Evolutionary conservation across 495 filamentous ascomycete species (phyloP), one percentile per base, ranked within the genome.

Genomic region (Oidiodendron maius): DNA sequence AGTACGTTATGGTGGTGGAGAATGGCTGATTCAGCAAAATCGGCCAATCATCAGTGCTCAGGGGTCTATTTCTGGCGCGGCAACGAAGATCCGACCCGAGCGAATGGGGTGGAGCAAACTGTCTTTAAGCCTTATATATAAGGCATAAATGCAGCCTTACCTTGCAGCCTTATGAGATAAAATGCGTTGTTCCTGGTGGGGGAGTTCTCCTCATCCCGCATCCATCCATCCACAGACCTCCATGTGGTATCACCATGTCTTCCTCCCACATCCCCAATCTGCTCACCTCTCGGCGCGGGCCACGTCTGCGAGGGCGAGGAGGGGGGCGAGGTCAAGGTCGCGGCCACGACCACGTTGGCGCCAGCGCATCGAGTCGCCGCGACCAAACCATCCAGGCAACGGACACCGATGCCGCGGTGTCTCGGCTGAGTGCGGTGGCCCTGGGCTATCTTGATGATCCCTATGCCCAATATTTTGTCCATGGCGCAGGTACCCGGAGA

Each of bases 381-480:
- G 66, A 52, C 41, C 70, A 74, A 41, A 67, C 71, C 21, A 63
- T 97, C 40, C 91, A 95, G 65, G 77, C 82, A 44, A 98, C 93
- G 13, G 93, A 98, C 66, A 80, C 83, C 56, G 93, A 98, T 71
- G 93, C 93, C 39, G 86, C 87, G 52, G 78, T 87, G 21, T 95
- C 88, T 22, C 79, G 94, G 9, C 66, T 94, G 64, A 96, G 90
- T 59, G 91, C 91, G 11, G 89, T 96, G 11, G 72, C 82, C 44
- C 64, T 89, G n/a, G 90, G 89, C 42, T 96, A 96, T 64, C 72
- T 97, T 0, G 64, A 85, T 16, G 93, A 98, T 61, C 76, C 78
- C 0, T 97, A 83, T 66, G 89, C 89, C 3, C 63, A 61, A 38
- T 64, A 70, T 20, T 86, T 98, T 58, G 77, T 78, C 2, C 69